Evolutionary conservation across 495 filamentous ascomycete species (phyloP), one percentile per base, ranked within the genome.

Genomic region (Hypoxylon rickii): DNA sequence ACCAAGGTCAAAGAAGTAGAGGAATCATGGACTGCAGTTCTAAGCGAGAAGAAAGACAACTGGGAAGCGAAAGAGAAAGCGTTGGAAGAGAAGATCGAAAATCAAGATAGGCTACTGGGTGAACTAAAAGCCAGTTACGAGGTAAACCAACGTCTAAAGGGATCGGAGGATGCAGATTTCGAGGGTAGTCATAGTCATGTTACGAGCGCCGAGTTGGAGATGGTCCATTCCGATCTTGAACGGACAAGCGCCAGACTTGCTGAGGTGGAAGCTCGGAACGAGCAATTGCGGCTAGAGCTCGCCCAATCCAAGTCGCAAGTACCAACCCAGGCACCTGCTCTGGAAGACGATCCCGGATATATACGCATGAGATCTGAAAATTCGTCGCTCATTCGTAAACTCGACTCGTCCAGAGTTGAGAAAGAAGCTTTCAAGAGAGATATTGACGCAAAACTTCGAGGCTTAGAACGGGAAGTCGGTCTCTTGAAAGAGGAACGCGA

Each of bases 121-220:
- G 94, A 97, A 63, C 80, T 97, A 56, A 97, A 97, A 74, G 94
- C 94, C 16, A 96, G 86, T 70, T 97, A 96, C 65, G 94, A 99
- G 68, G 95, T 99, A 36, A 89, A 92, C 18, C 92, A 97, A 64
- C 83, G 94, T 40, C 77, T 97, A 43, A 93, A 86, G 5, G 84
- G 83, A 42, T 79, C 82, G 7, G 88, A 89, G 32, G 79, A 83
- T 37, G 79, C 72, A n/a, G 83, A 84, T 12, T 61, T 59, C 19
- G 74, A 80, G 20, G 69, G 65, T 21, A 68, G 74, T 24, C 79
- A 76, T 4, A 81, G 78, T 0, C 82, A 86, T 40, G 89, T 92
- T 49, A 87, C 85, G 5, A 90, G 84, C 63, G 94, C 94, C 11
- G 94, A 97, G 73, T 73, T 99, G 52, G 94, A 99, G 60, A 89